phyloP scores from a whole-genome alignment of 768 basidiomycete genomes.

The Boletus rex-veris region DNA sequence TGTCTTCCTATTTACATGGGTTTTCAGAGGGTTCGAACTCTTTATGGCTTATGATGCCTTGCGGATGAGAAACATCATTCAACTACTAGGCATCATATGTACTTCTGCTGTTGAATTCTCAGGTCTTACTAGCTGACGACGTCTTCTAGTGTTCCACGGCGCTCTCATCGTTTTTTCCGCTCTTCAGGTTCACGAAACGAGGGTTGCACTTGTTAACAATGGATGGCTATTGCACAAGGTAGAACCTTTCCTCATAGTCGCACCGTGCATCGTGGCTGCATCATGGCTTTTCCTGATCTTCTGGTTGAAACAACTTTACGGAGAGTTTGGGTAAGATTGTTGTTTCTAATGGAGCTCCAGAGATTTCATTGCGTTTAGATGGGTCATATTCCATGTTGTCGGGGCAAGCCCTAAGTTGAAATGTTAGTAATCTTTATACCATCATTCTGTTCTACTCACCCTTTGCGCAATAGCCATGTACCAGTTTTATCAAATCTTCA shows the following conservation, averaged over 20 bases:
- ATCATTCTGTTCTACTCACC: neutral
- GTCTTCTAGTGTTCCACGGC: slow-evolving; percentile 56
- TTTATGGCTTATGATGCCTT: slow-evolving; percentile 84
- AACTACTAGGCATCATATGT: slow-evolving; percentile 72
- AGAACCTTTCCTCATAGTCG: slow-evolving; percentile 65
- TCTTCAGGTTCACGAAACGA: slow-evolving; percentile 77
- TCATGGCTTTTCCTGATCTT: slow-evolving; percentile 67
- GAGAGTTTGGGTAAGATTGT: slow-evolving; percentile 71
- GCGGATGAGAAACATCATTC: slow-evolving; percentile 71
- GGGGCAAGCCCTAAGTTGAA: slow-evolving; percentile 85
- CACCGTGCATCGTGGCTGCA: slow-evolving; percentile 63
- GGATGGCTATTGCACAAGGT: slow-evolving; percentile 59
- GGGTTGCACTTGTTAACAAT: slow-evolving; percentile 43
- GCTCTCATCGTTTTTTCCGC: slow-evolving; percentile 72
- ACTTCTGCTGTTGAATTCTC: slow-evolving; percentile 18
- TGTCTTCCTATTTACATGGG: neutral
- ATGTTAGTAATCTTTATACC: slow-evolving; percentile 42
- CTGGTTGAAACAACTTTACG: slow-evolving; percentile 67
- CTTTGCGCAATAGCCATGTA: slow-evolving; percentile 64
- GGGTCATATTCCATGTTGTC: slow-evolving; percentile 89
- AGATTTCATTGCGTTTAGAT: slow-evolving; percentile 42
- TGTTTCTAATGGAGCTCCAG: neutral
- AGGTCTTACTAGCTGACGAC: slow-evolving; percentile 3
- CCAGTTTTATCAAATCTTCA: slow-evolving; percentile 82
- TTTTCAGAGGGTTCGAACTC: slow-evolving; percentile 69